A percentile compares a stretch with the other conserved stretches of the same genome.
These are phyloP conservation scores for Medicago ruthenica DNA, from an alignment of 306 rosid species.

Conservation along the genomic window DNA sequence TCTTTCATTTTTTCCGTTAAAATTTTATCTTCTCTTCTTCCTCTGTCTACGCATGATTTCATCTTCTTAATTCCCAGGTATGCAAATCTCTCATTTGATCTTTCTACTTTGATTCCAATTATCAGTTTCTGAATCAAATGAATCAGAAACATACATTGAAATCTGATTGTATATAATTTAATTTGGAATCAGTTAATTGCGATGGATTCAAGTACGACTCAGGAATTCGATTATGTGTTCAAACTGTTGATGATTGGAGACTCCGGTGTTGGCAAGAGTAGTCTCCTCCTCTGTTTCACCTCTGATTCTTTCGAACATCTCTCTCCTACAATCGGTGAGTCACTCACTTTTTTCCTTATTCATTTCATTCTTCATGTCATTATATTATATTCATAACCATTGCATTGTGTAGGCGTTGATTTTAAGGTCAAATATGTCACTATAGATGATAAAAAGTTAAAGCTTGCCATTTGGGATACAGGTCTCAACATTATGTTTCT, in stretches of 20 bases:
- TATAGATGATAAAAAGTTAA: constrained; percentile 69
- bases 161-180: constrained; percentile 2
- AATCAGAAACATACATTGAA: neutral
- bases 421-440: constrained; percentile 74
- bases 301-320: constrained; percentile 82
- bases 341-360: neutral
- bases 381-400: neutral
- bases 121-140: neutral
- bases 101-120: neutral
- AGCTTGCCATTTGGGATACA: constrained; percentile 92
- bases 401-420: constrained; percentile 69
- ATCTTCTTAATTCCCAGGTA: constrained; percentile 34
- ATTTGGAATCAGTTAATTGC: constrained; percentile 35
- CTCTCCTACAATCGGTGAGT: constrained; percentile 82
- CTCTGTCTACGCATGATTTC: neutral
- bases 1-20: constrained; percentile 26
- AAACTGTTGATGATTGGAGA: constrained; percentile 95
- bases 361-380: neutral
- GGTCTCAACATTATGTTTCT: constrained; percentile 46
- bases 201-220: constrained; percentile 71
- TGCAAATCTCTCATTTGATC: neutral
- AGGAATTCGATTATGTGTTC: constrained; percentile 87
- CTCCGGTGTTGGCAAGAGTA: constrained; percentile 94
- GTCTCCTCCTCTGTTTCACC: constrained; percentile 90
- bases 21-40: neutral